Conservation (phyloP, 2,329 filamentous ascomycete genomes). For the Xylariales sp. region DNA sequence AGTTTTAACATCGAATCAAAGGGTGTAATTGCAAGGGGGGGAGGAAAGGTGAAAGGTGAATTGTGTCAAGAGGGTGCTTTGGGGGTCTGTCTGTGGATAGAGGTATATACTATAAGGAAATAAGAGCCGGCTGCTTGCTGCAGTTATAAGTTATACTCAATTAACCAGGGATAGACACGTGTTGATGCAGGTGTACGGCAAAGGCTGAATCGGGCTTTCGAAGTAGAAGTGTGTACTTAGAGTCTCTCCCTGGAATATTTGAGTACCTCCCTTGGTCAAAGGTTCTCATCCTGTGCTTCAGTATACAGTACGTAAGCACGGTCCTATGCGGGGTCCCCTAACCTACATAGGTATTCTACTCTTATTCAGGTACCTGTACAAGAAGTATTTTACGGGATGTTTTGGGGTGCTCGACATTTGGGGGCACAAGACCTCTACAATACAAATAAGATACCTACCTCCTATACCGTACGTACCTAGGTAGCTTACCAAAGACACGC, state of each 20-base stretch:
- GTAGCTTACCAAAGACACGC: background rate
- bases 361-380: too few species aligned
- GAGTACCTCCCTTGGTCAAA: background rate
- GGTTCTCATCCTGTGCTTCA: background rate
- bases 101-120: background rate
- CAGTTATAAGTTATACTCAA: constrained; percentile 10
- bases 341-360: too few species aligned
- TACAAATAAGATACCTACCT: background rate
- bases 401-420: too few species aligned
- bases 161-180: constrained; percentile 32
- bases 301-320: constrained; percentile 1
- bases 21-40: background rate
- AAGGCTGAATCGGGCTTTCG: constrained; percentile 9
- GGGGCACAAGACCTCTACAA: too few species aligned
- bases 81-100: background rate
- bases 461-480: too few species aligned
- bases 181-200: constrained; percentile 27
- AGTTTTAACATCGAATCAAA: too few species aligned
- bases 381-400: too few species aligned
- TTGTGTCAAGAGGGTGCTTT: constrained; percentile 12
- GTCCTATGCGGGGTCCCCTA: too few species aligned
- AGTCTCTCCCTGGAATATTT: too few species aligned
- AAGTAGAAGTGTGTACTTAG: background rate
- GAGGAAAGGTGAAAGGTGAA: background rate
- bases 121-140: constrained; percentile 18